Evolutionary conservation across 257 asterid species (phyloP), one percentile per base, ranked within the genome.

Genomic region (Paulownia fortunei): DNA sequence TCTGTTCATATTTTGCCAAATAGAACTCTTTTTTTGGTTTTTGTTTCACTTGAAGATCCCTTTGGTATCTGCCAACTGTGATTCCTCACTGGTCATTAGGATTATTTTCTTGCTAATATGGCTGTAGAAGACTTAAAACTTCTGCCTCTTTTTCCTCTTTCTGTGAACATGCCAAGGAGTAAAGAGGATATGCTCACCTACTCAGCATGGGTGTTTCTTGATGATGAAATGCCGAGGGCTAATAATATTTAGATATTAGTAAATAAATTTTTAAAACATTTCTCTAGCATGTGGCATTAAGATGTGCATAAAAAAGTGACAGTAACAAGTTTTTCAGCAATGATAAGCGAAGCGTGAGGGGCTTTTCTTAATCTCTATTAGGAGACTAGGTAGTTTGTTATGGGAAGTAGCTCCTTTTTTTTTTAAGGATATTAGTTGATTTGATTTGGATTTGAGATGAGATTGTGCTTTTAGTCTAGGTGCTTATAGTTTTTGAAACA

Each of bases 391-490:
- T 47, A 47, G 15, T 47, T 47, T 47, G n/a, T 47, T 3, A 47
- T 47, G 55, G 19, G 55, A 47, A 13, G n/a, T 47, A 47, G 6
- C 18, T 16, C 55, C n/a, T n/a, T n/a, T n/a, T n/a, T 6, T 3
- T 47, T 47, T 47, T 16, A 47, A 13, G n/a, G n/a, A n/a, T n/a
- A 47, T 47, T 47, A 16, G 19, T 13, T 47, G 55, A 13, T 2
- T 2, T 41, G 46, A 41, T 41, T 41, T 13, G 54, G 54, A 47
- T 47, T 47, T 47, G 7, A 30, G 67, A 69, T 69, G 59, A 63
- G 73, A 34, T 11, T 37, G 51, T 61, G 34, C 23, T 19, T 3
- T 23, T 51, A 36, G 37, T 76, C 68, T 56, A 58, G 64, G 80
- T 23, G 74, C 74, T 21, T 52, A 36, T 34, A 18, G 46, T 23